A percentile compares a stretch with the other conserved stretches of the same genome.
phyloP scores from a whole-genome alignment of 2,329 filamentous ascomycete species.

The Coleophoma crateriformis region DNA sequence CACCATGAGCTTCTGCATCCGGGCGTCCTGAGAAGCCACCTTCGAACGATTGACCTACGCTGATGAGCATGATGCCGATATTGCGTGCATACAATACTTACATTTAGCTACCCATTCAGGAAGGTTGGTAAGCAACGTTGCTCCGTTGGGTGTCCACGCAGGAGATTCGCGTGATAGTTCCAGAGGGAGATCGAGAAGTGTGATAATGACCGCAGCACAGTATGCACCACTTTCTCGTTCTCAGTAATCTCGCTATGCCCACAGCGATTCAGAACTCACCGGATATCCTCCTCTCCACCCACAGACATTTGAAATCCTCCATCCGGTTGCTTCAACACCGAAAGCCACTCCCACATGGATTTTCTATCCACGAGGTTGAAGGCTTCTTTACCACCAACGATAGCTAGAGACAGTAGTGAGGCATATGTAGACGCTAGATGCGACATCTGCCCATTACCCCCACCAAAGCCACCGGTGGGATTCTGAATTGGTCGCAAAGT shows the following conservation, averaged over 20 bases:
- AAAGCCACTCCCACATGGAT: slow-evolving; percentile 88
- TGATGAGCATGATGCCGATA: no score
- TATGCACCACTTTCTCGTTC: slow-evolving; percentile 67
- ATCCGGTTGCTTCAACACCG: slow-evolving; percentile 75
- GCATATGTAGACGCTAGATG: slow-evolving; percentile 91
- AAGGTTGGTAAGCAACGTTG: slow-evolving; percentile 65
- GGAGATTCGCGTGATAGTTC: slow-evolving; percentile 70
- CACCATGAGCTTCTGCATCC: slow-evolving; percentile 87
- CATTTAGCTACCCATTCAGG: slow-evolving; percentile 77
- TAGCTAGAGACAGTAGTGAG: slow-evolving; percentile 68
- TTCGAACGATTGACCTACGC: slow-evolving; percentile 81
- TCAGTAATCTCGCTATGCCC: no score
- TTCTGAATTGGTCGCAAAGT: slow-evolving; percentile 84
- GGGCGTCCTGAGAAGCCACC: slow-evolving; percentile 86
- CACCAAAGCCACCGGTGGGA: slow-evolving; percentile 77
- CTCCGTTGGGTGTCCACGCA: slow-evolving; percentile 55
- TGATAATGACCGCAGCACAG: slow-evolving; percentile 80
- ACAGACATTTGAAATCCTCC: slow-evolving; percentile 86
- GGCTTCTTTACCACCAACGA: slow-evolving; percentile 70
- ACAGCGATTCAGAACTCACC: slow-evolving; percentile 43
- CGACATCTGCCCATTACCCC: slow-evolving; percentile 84
- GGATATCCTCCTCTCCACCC: slow-evolving; percentile 87
- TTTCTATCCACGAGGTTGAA: slow-evolving; percentile 75
- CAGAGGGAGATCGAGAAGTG: slow-evolving; percentile 76
- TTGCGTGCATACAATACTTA: slow-evolving; percentile 36